These are phyloP conservation scores for Lepidium sativum DNA, from an alignment of 345 rosid genomes.

Conservation along the genomic window DNA sequence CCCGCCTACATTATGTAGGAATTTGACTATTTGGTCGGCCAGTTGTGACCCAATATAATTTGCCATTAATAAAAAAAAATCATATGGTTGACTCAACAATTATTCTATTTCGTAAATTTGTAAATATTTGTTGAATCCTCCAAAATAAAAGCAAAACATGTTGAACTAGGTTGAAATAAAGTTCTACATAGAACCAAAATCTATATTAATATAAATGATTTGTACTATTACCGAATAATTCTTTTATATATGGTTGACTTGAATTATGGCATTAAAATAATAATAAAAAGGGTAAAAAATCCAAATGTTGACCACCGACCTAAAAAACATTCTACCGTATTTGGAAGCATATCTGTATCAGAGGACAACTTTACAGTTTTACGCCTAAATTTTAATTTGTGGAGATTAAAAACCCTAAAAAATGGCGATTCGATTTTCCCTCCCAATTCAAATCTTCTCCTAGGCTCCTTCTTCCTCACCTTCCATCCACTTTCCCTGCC, in stretches of 20 bases:
- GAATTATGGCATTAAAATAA: background rate
- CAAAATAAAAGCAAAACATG: background rate
- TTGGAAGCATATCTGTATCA: background rate
- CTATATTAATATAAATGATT: too few relatives aligned
- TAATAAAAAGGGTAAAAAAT: background rate
- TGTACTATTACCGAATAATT: background rate
- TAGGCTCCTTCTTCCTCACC: background rate
- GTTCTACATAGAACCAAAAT: too few relatives aligned
- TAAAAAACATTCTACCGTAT: background rate
- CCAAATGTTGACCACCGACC: constrained; percentile 10
- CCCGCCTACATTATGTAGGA: too few relatives aligned
- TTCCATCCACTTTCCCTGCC: background rate
- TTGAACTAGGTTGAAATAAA: too few relatives aligned
- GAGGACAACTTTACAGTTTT: background rate
- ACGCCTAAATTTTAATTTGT: background rate
- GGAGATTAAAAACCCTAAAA: background rate
- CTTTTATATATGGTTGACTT: background rate
- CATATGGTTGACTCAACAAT: background rate
- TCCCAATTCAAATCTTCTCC: constrained; percentile 7
- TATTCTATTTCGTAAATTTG: background rate
- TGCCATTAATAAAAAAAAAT: too few relatives aligned
- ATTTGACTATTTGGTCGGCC: too few relatives aligned
- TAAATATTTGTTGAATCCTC: background rate
- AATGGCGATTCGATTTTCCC: constrained; percentile 25
- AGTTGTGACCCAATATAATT: too few relatives aligned